A percentile compares a stretch with the other conserved stretches of the same genome.
Evolutionary conservation across 2,329 filamentous ascomycete species (phyloP).

Genomic region (Alternaria sp.): DNA sequence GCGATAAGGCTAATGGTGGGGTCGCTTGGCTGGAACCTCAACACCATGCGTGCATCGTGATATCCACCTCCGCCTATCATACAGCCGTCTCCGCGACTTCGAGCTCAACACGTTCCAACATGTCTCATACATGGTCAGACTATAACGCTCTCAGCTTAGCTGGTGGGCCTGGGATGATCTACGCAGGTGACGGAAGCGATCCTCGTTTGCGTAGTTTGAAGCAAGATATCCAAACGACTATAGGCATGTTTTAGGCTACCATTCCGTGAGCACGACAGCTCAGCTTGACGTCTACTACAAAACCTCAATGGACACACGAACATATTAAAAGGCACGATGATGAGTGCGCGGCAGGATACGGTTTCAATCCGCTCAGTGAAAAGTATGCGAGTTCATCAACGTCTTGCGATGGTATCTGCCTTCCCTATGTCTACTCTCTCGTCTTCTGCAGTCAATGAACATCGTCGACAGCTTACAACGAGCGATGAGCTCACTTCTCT

Average conservation of each 20-base stretch:
- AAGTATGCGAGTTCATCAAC: neutral
- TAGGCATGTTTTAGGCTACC: neutral
- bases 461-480: neutral
- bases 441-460: neutral
- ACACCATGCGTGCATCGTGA: slow-evolving; percentile 8
- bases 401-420: neutral
- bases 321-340: accelerated
- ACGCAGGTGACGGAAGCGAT: neutral
- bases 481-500: accelerated
- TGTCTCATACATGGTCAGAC: neutral
- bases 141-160: accelerated
- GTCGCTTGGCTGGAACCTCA: slow-evolving; percentile 19
- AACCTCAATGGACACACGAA: neutral
- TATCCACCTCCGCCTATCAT: neutral
- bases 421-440: neutral
- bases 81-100: neutral
- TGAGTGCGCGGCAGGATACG: neutral
- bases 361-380: neutral
- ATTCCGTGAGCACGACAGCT: neutral
- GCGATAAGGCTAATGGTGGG: slow-evolving; percentile 32
- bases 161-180: neutral
- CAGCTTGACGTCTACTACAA: neutral
- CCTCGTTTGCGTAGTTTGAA: neutral
- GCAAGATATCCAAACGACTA: neutral
- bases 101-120: neutral